Conservation (phyloP, 768 basidiomycete genomes). For the Suillus clintonianus region DNA sequence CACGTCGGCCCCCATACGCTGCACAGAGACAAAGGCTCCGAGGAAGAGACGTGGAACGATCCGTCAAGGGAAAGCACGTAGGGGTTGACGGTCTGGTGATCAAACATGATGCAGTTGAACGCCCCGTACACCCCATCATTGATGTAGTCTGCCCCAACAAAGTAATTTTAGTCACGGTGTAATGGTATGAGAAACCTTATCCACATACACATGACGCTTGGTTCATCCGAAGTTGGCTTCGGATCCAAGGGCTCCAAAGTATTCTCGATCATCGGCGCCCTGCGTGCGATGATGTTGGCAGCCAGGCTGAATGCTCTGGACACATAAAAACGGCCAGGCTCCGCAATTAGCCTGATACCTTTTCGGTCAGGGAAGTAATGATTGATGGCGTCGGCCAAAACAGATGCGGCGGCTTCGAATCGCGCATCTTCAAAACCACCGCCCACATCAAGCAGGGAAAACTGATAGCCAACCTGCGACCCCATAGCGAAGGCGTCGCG, state of each 20-base stretch:
- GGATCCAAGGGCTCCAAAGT: conserved; percentile 22
- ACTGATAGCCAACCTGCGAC: conserved; percentile 73
- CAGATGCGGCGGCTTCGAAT: conserved; percentile 77
- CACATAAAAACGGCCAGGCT: conserved; percentile 95
- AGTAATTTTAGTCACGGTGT: neutral
- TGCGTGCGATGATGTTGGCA: conserved; percentile 88
- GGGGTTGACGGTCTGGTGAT: conserved; percentile 92
- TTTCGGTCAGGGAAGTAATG: conserved; percentile 73
- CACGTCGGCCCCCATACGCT: conserved; percentile 99
- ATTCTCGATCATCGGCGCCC: conserved; percentile 52
- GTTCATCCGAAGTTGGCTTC: conserved; percentile 34
- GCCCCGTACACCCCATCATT: conserved; percentile 99
- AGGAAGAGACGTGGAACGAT: conserved; percentile 48
- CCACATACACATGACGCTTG: conserved; percentile 87
- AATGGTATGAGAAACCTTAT: conserved; percentile 19
- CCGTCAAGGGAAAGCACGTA: conserved; percentile 71
- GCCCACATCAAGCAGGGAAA: conserved; percentile 88
- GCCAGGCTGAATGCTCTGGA: conserved; percentile 91
- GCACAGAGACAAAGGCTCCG: conserved; percentile 49
- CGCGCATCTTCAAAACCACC: conserved; percentile 93
- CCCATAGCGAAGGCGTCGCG: conserved; percentile 88
- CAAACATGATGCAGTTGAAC: conserved; percentile 96
- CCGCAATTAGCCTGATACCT: conserved; percentile 83
- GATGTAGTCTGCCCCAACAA: conserved; percentile 80
- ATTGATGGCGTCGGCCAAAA: conserved; percentile 71